Conservation (phyloP, 1,139 yeast genomes). For the Taphrina deformans region DNA sequence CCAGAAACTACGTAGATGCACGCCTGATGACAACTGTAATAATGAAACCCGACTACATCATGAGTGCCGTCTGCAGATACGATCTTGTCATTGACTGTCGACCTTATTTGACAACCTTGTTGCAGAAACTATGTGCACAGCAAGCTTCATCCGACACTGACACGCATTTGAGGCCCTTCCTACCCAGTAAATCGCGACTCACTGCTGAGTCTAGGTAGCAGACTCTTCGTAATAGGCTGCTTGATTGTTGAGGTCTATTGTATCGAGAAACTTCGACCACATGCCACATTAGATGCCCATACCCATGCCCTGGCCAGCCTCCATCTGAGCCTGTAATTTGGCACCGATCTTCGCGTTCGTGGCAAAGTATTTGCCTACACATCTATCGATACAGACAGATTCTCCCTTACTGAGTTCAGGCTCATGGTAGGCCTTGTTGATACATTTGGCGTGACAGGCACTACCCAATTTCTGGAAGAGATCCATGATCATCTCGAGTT, state of each 20-base stretch:
- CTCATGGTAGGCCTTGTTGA: slow-evolving; percentile 62
- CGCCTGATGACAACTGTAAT: slow-evolving; percentile 6
- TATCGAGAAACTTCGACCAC: neutral
- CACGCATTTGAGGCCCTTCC: too few relatives aligned
- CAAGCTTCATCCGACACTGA: too few relatives aligned
- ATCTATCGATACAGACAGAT: slow-evolving; percentile 90
- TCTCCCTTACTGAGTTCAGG: slow-evolving; percentile 82
- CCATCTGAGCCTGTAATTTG: slow-evolving; percentile 28
- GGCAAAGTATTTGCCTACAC: slow-evolving; percentile 95
- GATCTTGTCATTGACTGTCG: too few relatives aligned
- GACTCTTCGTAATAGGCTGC: too few relatives aligned
- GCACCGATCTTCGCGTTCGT: slow-evolving; percentile 89
- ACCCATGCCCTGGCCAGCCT: slow-evolving; percentile 32
- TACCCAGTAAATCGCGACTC: too few relatives aligned
- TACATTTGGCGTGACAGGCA: slow-evolving; percentile 84
- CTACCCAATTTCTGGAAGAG: slow-evolving; percentile 36
- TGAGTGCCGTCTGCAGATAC: too few relatives aligned
- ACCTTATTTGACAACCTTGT: too few relatives aligned
- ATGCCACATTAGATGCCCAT: slow-evolving; percentile 20
- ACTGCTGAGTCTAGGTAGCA: too few relatives aligned
- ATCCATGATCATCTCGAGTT: slow-evolving; percentile 37
- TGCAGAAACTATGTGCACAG: too few relatives aligned
- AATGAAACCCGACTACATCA: neutral
- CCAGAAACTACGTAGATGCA: slow-evolving; percentile 17
- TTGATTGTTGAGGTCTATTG: neutral